phyloP scores from a whole-genome alignment of 192 early-diverging fungal species.

The Powellomyces hirtus region DNA sequence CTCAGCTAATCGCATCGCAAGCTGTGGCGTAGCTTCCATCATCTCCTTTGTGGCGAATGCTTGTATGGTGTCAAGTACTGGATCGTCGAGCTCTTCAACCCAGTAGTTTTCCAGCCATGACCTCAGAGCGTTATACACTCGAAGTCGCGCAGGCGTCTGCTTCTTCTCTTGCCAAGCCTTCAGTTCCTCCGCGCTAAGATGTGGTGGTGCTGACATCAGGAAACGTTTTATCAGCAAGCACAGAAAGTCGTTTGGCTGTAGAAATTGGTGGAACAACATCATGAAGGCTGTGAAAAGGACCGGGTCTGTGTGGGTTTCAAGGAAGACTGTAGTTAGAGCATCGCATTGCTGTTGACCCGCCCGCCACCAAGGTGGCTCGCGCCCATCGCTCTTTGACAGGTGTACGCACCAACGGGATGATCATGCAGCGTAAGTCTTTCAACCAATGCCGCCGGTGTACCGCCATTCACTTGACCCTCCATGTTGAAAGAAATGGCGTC shows the following conservation, averaged over 20 bases:
- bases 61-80: constrained; percentile 68
- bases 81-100: constrained; percentile 72
- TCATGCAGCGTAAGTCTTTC: constrained; percentile 92
- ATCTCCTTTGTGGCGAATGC: constrained; percentile 71
- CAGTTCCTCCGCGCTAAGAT: constrained; percentile 60
- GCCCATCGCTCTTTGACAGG: no score
- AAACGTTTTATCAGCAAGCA: constrained; percentile 70
- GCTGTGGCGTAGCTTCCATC: constrained; percentile 66
- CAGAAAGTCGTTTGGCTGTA: constrained; percentile 71
- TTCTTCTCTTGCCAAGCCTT: constrained; percentile 84
- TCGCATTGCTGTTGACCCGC: no score
- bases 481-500: constrained; percentile 78
- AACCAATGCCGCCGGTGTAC: constrained; percentile 78
- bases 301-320: no score
- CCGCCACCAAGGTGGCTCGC: no score
- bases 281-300: constrained; percentile 82
- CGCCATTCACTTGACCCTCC: constrained; percentile 88
- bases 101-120: constrained; percentile 91
- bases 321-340: no score
- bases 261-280: constrained; percentile 89
- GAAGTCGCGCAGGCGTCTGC: constrained; percentile 78
- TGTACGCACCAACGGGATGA: constrained; percentile 43
- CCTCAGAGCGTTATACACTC: constrained; percentile 86
- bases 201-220: constrained; percentile 68
- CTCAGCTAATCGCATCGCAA: constrained; percentile 70